Base-by-base conservation (phyloP, 192 early-diverging fungal genomes). In the Rhizophlyctis rosea region DNA sequence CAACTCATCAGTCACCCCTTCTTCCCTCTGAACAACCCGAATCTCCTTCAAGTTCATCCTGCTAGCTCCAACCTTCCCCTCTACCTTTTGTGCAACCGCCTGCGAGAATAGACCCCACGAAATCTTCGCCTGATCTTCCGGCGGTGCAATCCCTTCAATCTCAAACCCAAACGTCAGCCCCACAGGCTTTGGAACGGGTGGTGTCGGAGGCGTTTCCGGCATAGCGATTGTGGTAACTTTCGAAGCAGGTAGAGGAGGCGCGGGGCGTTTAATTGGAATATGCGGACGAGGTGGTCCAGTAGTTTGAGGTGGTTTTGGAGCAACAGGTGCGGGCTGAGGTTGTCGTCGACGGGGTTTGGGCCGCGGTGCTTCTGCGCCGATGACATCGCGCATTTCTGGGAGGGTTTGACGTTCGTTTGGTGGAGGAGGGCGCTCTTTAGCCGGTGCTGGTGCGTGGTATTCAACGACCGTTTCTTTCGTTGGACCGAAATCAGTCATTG, bases 1-100 rank as follows among this genome's bases (percentile, higher is more conserved):
- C 35, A 78, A 34, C 48, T 77, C 72, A n/a, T 64, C 54, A 1
- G 50, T 44, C 0, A 75, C 47, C 2, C 65, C 47, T 16, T 64
- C 65, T 23, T 71, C 62, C 23, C 18, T 14, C 50, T 34, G 23
- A 32, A 67, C 34, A 27, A 57, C 64, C 4, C n/a, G n/a, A n/a
- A n/a, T n/a, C n/a, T 3, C 16, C 13, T 27, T n/a, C 24, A 3
- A 14, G 23, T 63, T 7, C 34, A 63, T 14, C 27, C 16, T 18
- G 13, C 16, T 24, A 14, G 29, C 56, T 18, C 14, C 47, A 21
- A 33, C 21, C 27, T 25, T 2, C 54, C 39, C 18, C 9, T 18
- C 39, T 7, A 44, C 18, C 39, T 44, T 18, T 7, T 58, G 18
- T 30, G n/a, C 44, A 25, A 54, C 57, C 1, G 69, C 68, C 29